Evolutionary conservation across 202 grass and related monocot genomes (phyloP), one percentile per base, ranked within the genome.

Genomic region (Brachypodium distachyon): DNA sequence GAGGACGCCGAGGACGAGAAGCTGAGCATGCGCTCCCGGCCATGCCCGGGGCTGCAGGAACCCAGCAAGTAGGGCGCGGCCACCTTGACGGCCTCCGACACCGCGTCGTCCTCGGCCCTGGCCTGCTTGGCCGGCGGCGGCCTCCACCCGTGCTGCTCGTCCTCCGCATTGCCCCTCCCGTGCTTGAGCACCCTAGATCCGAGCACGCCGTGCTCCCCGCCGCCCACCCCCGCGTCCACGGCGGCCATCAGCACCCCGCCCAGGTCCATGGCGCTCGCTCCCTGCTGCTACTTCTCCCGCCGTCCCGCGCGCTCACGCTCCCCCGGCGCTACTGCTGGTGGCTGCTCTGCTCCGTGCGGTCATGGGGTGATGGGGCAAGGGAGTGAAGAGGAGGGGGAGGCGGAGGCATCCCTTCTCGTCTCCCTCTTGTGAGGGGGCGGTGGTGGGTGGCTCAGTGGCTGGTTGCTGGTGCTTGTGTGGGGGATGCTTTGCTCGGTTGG

Each of bases 11-110:
- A 70, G 31, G 82, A 63, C 59, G 96, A 84, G 88, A 99, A 99
- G 89, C 92, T 99, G 38, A 99, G 90, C 96, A 99, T 96, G 37
- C 93, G 88, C 87, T 90, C 96, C 41, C 90, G 77, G 11, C 72
- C 76, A 12, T 83, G 84, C 2, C 82, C 65, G 1, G 86, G 79
- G 72, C 82, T 83, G 76, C 81, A 85, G 10, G 91, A 75, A 16
- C 88, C 83, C 3, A 88, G 71, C 46, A 90, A 5, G 91, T 63
- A 93, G 40, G 91, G 78, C 72, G 84, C 75, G 5, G 75, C 69
- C n/a, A 52, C 90, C 83, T 77, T 88, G 67, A 62, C 76, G 13
- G 82, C 63, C 70, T 84, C 80, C 10, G 76, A 67, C 71, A 47
- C 50, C 47, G 70, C 71, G 8, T 55, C 85, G 36, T 84, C 84